These are phyloP conservation scores for Xylaria scruposa DNA, from an alignment of 495 filamentous ascomycete genomes.

Conservation along the genomic window DNA sequence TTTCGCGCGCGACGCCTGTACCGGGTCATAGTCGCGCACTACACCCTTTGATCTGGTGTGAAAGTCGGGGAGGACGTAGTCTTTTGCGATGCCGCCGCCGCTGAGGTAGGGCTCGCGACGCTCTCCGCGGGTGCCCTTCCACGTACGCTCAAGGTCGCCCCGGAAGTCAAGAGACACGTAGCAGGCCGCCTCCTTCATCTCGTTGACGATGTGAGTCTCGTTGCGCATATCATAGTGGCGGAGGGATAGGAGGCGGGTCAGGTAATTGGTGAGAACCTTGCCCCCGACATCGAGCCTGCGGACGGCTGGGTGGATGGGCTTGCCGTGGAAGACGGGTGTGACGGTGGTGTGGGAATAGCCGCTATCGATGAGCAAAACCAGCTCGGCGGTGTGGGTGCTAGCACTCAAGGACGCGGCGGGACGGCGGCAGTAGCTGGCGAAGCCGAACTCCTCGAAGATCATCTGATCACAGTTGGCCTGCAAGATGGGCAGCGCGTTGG, in stretches of 20 bases:
- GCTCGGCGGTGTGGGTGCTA: conserved; percentile 57
- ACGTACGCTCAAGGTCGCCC: conserved; percentile 77
- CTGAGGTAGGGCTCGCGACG: conserved; percentile 47
- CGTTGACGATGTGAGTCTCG: conserved; percentile 89
- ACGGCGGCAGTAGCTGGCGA: conserved; percentile 80
- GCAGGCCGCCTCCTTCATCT: conserved; percentile 91
- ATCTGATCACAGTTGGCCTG: conserved; percentile 95
- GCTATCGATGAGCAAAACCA: conserved; percentile 85
- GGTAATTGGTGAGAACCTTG: conserved; percentile 91
- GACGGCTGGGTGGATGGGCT: conserved; percentile 78
- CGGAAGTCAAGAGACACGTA: conserved; percentile 83
- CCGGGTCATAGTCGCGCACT: conserved; percentile 77
- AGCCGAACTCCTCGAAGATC: conserved; percentile 98
- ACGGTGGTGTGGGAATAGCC: conserved; percentile 96
- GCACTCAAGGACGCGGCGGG: conserved; percentile 66
- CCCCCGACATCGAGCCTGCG: conserved; percentile 91
- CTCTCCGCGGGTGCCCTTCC: conserved; percentile 77
- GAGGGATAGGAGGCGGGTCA: conserved; percentile 87
- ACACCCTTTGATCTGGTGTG: conserved; percentile 76
- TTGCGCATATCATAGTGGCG: conserved; percentile 94
- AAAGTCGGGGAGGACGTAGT: conserved; percentile 94
- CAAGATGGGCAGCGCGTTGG: conserved; percentile 81
- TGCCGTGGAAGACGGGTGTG: conserved; percentile 81
- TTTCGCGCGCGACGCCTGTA: conserved; percentile 58
- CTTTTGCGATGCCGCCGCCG: conserved; percentile 79